These are phyloP conservation scores for Solanum piurae DNA, from an alignment of 257 asterid genomes.

Conservation along the genomic window DNA sequence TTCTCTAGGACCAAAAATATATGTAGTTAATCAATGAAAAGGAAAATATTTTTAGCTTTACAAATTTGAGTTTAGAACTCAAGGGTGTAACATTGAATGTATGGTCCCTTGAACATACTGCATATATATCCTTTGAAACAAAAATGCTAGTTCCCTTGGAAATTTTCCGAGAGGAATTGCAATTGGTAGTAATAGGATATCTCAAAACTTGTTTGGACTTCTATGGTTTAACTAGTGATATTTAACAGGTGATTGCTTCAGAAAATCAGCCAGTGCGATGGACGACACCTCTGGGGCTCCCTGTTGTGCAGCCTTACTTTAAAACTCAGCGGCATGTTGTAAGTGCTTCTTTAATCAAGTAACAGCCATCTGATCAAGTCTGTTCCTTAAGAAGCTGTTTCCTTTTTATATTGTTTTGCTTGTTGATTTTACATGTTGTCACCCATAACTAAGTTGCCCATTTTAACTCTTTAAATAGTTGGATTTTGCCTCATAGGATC, in stretches of 20 bases:
- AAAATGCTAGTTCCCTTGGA: background rate
- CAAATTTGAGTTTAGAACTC: background rate
- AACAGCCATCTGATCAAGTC: background rate
- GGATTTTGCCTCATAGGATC: background rate
- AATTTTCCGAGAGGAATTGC: background rate
- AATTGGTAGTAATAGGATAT: background rate
- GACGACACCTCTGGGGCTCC: constrained; percentile 98
- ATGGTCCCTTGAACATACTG: background rate
- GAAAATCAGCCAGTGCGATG: constrained; percentile 81
- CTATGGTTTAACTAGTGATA: background rate
- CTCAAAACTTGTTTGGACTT: background rate
- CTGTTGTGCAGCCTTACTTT: constrained; percentile 92
- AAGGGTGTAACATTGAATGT: background rate
- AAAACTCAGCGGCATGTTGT: constrained; percentile 70
- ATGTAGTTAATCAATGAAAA: background rate
- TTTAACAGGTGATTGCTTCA: constrained; percentile 69
- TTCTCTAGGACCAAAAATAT: background rate
- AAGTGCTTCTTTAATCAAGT: constrained; percentile 19
- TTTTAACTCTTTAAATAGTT: background rate
- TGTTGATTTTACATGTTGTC: background rate
- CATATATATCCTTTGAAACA: background rate
- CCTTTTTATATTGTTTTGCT: background rate
- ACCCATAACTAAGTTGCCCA: background rate
- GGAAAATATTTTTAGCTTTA: background rate
- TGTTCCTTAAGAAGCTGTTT: background rate